phyloP scores from a whole-genome alignment of 78 protist genomes.

The Polysphondylium violaceum region DNA sequence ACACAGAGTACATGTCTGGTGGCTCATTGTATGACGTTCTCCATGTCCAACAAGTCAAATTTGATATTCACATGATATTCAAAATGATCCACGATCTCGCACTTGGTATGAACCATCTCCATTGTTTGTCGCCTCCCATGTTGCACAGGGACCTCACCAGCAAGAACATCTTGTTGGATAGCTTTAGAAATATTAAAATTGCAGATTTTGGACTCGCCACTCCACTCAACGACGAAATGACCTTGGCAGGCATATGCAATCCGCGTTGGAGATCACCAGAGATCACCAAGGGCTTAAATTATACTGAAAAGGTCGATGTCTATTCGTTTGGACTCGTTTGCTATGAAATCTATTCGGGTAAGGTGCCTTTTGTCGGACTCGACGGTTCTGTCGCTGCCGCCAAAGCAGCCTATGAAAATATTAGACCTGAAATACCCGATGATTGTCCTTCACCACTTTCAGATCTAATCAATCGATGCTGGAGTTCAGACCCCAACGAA shows the following conservation, averaged over 20 bases:
- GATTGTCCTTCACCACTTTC: conserved; percentile 15
- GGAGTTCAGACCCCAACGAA: conserved; percentile 29
- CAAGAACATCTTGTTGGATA: conserved; percentile 57
- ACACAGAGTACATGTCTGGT: conserved; percentile 20
- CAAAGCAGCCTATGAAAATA: conserved; percentile 18
- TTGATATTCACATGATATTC: conserved; percentile 20
- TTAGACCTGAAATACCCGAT: conserved; percentile 29
- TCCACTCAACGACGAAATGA: conserved; percentile 34
- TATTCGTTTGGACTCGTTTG: conserved; percentile 1
- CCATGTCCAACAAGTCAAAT: conserved; percentile 20
- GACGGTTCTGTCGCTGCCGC: conserved; percentile 17
- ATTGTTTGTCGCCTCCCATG: neutral
- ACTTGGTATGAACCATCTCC: conserved; percentile 23
- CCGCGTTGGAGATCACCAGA: conserved; percentile 34
- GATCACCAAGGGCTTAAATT: neutral
- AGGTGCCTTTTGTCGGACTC: conserved; percentile 11
- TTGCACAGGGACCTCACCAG: conserved; percentile 46
- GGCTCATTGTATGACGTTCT: conserved; percentile 17
- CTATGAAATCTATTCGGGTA: neutral
- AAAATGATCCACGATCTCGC: conserved; percentile 22
- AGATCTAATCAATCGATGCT: conserved; percentile 22
- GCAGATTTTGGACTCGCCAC: conserved; percentile 52
- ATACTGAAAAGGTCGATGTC: conserved; percentile 17
- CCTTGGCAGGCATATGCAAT: conserved; percentile 32
- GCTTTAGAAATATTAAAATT: conserved; percentile 42